Conservation (phyloP, 2,329 filamentous ascomycete genomes). For the Paecilomyces fulvus region DNA sequence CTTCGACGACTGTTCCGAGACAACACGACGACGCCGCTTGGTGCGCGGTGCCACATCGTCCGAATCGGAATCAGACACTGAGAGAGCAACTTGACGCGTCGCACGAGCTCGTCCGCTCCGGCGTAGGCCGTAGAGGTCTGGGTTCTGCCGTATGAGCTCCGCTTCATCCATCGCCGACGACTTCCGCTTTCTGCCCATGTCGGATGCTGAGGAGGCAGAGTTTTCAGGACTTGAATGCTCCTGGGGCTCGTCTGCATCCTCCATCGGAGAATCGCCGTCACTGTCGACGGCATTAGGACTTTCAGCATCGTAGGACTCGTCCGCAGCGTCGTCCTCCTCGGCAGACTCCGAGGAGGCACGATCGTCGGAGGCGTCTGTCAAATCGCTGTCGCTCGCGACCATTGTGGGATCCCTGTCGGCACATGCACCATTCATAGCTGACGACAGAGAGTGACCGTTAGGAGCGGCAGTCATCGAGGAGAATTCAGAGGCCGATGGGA, state of each 20-base stretch:
- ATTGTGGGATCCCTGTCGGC: conserved; percentile 31
- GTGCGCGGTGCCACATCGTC: conserved; percentile 51
- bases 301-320: conserved; percentile 31
- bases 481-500: conserved; percentile 32
- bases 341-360: conserved; percentile 43
- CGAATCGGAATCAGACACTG: conserved; percentile 59
- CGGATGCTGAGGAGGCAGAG: conserved; percentile 64
- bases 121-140: conserved; percentile 86
- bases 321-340: conserved; percentile 31
- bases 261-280: conserved; percentile 67
- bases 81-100: conserved; percentile 55
- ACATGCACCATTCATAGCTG: conserved; percentile 16
- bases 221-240: conserved; percentile 42
- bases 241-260: conserved; percentile 34
- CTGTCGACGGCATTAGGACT: conserved; percentile 35
- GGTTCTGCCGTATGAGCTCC: conserved; percentile 80
- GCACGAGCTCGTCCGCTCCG: conserved; percentile 68
- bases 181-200: conserved; percentile 64
- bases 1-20: conserved; percentile 44
- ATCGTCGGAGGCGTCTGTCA: conserved; percentile 61
- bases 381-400: conserved; percentile 62
- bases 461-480: conserved; percentile 23
- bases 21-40: conserved; percentile 44
- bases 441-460: conserved; percentile 24
- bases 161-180: conserved; percentile 61